Conservation (phyloP, 1,284 basidiomycete species). For the Tilletia indica region DNA sequence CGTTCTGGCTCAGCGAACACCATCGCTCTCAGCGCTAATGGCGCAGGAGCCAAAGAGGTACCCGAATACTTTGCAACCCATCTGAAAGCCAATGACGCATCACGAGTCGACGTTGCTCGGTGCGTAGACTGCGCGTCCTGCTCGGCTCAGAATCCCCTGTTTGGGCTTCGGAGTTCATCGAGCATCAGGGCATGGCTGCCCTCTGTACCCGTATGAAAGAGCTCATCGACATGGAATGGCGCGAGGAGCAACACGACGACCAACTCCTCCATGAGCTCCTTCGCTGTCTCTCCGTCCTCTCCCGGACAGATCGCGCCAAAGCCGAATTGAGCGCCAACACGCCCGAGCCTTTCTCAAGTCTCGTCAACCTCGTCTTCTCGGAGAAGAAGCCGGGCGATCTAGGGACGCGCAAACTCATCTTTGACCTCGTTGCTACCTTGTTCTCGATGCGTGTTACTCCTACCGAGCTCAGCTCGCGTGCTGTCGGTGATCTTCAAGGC, state of each 20-base stretch:
- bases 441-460: conserved; percentile 29
- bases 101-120: conserved; percentile 32
- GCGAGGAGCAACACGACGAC: conserved; percentile 97
- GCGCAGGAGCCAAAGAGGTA: conserved; percentile 31
- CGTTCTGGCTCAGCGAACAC: conserved; percentile 22
- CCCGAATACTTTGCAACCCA: conserved; percentile 39
- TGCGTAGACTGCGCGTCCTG: conserved; percentile 47
- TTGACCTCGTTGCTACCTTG: conserved; percentile 69
- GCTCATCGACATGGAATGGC: conserved; percentile 91
- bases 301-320: conserved; percentile 69
- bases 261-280: conserved; percentile 87
- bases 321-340: conserved; percentile 74
- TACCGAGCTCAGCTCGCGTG: background rate
- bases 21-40: conserved; percentile 19
- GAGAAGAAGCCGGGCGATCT: conserved; percentile 97
- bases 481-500: background rate
- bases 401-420: conserved; percentile 79
- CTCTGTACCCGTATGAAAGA: conserved; percentile 84
- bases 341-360: conserved; percentile 79
- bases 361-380: conserved; percentile 81
- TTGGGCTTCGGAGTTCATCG: conserved; percentile 88
- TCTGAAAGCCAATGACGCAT: conserved; percentile 38
- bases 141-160: conserved; percentile 58
- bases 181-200: conserved; percentile 74
- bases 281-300: conserved; percentile 87